Evolutionary conservation across 208 protist species (phyloP).

Genomic region (Crithidia thermophila): DNA sequence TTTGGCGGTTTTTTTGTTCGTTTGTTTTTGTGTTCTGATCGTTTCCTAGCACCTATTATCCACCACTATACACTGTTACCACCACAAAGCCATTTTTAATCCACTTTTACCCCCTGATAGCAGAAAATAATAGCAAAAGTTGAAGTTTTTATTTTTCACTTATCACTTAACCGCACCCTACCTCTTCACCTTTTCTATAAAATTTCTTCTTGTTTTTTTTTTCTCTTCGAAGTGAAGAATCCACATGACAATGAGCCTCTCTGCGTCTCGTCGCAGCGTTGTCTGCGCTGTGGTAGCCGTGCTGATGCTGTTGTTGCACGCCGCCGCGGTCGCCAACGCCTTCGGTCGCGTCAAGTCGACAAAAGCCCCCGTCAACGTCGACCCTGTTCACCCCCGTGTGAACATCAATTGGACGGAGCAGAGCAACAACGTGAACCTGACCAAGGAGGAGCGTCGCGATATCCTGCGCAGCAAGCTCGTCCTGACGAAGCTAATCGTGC

Average conservation of each 20-base stretch:
- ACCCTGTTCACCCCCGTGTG: constrained; percentile 46
- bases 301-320: constrained; percentile 14
- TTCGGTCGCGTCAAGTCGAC: constrained; percentile 2
- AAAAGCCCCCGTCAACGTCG: constrained; percentile 1
- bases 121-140: no score
- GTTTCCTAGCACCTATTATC: no score
- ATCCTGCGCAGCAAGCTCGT: constrained; percentile 54
- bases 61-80: no score
- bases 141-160: no score
- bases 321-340: constrained; percentile 8
- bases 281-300: not conserved
- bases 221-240: not conserved
- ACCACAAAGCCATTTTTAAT: no score
- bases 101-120: no score
- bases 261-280: constrained; percentile 4
- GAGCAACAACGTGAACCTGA: constrained; percentile 32
- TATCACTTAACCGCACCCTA: not conserved
- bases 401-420: constrained; percentile 66
- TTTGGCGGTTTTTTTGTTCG: no score
- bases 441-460: constrained; percentile 37
- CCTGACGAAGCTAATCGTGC: constrained; percentile 71
- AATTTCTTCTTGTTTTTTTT: not conserved
- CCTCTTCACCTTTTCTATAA: not conserved
- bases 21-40: no score
- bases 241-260: not conserved